Evolutionary conservation across 495 filamentous ascomycete genomes (phyloP).

Genomic region (Hyphodiscus hymeniophilus): DNA sequence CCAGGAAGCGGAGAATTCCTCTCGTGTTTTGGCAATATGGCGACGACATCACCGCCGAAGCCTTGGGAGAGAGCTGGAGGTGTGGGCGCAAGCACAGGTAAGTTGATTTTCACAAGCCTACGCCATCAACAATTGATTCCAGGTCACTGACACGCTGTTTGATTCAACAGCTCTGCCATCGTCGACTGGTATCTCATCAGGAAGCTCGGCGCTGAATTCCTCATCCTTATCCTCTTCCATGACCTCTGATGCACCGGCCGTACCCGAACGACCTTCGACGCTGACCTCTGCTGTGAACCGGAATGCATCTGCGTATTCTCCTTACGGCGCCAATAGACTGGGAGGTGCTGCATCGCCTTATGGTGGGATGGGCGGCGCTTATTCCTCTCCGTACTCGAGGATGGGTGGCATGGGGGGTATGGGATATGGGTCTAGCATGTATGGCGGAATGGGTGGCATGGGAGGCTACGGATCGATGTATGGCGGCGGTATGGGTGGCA

Average conservation of each 20-base stretch:
- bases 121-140: too few relatives aligned
- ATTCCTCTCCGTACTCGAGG: constrained; percentile 39
- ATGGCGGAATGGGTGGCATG: constrained; percentile 52
- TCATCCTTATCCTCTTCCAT: constrained; percentile 34
- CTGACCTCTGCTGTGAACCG: constrained; percentile 71
- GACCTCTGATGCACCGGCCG: constrained; percentile 38
- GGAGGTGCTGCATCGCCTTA: constrained; percentile 50
- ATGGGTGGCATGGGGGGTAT: constrained; percentile 39
- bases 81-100: constrained; percentile 43
- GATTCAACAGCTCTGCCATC: constrained; percentile 13
- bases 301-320: constrained; percentile 75
- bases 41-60: constrained; percentile 69
- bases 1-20: neutral
- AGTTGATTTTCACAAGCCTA: constrained; percentile 26
- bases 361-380: constrained; percentile 43
- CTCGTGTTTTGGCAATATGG: constrained; percentile 8
- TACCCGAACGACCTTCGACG: constrained; percentile 71
- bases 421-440: constrained; percentile 44
- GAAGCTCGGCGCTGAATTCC: constrained; percentile 13
- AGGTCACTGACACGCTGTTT: constrained; percentile 1
- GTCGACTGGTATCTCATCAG: constrained; percentile 6
- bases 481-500: constrained; percentile 47
- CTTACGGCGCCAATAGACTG: constrained; percentile 57
- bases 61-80: constrained; percentile 85
- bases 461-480: constrained; percentile 33